Evolutionary conservation across 331 rosid genomes (phyloP), one percentile per base, ranked within the genome.

Genomic region (Saraca asoca): DNA sequence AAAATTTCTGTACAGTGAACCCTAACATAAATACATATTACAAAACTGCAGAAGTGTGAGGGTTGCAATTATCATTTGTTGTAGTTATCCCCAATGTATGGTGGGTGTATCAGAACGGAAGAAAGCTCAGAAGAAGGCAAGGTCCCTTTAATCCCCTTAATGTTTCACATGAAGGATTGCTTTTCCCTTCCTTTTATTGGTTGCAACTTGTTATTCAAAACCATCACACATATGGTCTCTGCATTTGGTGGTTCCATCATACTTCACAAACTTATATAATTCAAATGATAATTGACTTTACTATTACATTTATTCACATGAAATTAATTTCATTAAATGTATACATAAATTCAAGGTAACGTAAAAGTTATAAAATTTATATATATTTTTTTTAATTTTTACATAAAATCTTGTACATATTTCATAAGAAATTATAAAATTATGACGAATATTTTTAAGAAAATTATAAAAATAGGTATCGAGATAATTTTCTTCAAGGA

Each of bases 141-240:
- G 31, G 51, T 34, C 51, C 43, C 11, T 39, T 39, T 7, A 19
- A 4, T 9, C 33, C 17, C 13, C 52, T 19, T 39, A 20, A 19
- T 29, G 54, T 33, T 24, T 63, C 68, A 57, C 53, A 53, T 37
- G 72, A 37, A 48, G 72, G 70, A 60, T 73, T 75, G 35, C 49
- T 44, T 71, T 68, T 64, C 6, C 6, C 33, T 13, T 52, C 70
- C 16, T 68, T 61, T 57, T 37, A 84, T 79, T 80, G 76, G 64
- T 38, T 75, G 78, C 82, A 87, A 83, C 34, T 81, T 75, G 85
- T 19, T 5, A 17, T 72, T 57, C 58, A 33, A 61, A 79, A 55
- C 69, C 74, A 24, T 53, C 35, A 62, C 64, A 53, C 8, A 56
- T 42, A 70, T 41, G 15, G 29, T 31, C 5, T 39, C 24, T 49